Percentiles rank a stretch among this genome's conserved stretches.
Evolutionary conservation across 495 filamentous ascomycete genomes (phyloP).

Genomic region (Aspergillus bertholletiae): DNA sequence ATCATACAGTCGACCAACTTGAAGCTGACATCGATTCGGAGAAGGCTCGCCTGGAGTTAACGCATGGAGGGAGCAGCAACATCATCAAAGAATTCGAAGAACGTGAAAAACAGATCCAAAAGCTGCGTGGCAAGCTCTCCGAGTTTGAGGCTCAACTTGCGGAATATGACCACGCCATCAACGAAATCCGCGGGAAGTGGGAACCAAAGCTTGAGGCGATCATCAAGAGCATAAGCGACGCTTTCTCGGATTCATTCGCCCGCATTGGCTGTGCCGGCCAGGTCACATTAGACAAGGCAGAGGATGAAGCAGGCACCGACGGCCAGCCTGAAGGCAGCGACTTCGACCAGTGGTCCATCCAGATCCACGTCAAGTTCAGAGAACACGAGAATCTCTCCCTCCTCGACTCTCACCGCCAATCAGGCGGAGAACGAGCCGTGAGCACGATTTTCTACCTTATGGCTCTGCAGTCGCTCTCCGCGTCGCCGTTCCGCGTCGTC

Average conservation of each 20-base stretch:
- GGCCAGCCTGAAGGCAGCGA: constrained; percentile 60
- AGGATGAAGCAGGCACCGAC: constrained; percentile 33
- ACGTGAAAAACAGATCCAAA: constrained; percentile 57
- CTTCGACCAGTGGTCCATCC: constrained; percentile 90
- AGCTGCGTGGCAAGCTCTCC: constrained; percentile 46
- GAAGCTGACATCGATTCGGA: constrained; percentile 72
- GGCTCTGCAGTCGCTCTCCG: constrained; percentile 90
- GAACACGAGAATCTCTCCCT: constrained; percentile 79
- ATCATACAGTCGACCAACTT: constrained; percentile 59
- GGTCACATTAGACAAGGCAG: constrained; percentile 59
- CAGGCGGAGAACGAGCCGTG: constrained; percentile 92
- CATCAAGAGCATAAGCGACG: constrained; percentile 76
- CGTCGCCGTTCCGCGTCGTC: constrained; percentile 96
- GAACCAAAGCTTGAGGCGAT: constrained; percentile 81
- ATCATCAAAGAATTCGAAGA: constrained; percentile 77
- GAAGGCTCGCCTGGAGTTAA: constrained; percentile 68
- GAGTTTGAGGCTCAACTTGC: constrained; percentile 43
- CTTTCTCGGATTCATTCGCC: constrained; percentile 85
- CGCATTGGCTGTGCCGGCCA: constrained; percentile 96
- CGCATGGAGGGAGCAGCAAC: constrained; percentile 73
- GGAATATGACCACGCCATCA: constrained; percentile 52
- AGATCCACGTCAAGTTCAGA: constrained; percentile 92
- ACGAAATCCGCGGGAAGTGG: constrained; percentile 60
- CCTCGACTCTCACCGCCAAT: constrained; percentile 88
- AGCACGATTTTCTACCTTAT: constrained; percentile 99